phyloP scores from a whole-genome alignment of 2,329 filamentous ascomycete genomes.

The Proliferodiscus dingleyae region DNA sequence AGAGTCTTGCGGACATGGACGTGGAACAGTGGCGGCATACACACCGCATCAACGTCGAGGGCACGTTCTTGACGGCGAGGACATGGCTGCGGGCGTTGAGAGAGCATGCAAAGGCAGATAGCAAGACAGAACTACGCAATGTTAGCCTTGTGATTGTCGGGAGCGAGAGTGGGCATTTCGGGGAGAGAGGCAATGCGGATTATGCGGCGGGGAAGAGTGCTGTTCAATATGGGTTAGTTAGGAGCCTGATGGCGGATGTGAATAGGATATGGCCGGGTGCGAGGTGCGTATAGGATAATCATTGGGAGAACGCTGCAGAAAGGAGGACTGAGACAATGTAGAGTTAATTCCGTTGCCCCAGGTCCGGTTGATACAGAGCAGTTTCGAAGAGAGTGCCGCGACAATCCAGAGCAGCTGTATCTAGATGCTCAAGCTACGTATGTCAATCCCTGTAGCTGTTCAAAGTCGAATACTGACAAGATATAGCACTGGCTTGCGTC shows the following conservation, averaged over 20 bases:
- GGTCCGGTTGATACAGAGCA: conserved; percentile 41
- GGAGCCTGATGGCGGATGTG: conserved; percentile 38
- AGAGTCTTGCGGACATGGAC: conserved; percentile 36
- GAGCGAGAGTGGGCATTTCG: conserved; percentile 41
- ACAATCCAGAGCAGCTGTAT: conserved; percentile 36
- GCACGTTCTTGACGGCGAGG: conserved; percentile 39
- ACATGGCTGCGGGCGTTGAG: conserved; percentile 38
- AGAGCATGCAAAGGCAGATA: conserved; percentile 19
- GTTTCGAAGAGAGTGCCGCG: conserved; percentile 37
- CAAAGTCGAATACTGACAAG: neutral
- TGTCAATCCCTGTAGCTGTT: neutral
- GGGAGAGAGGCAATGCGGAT: conserved; percentile 38
- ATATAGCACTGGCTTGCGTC: conserved; percentile 32
- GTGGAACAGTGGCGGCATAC: conserved; percentile 37
- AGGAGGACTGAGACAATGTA: conserved; percentile 23
- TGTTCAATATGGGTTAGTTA: conserved; percentile 40
- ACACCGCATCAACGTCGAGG: conserved; percentile 39
- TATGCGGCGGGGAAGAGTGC: conserved; percentile 42
- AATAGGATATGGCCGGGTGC: conserved; percentile 31
- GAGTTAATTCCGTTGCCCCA: conserved; percentile 43
- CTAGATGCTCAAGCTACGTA: conserved; percentile 40
- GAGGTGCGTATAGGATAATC: conserved; percentile 17
- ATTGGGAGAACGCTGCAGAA: conserved; percentile 10
- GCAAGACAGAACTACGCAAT: conserved; percentile 29
- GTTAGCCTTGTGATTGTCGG: conserved; percentile 41